A percentile compares a stretch with the other conserved stretches of the same genome.
These are phyloP conservation scores for Isabelozyma gotoi DNA, from an alignment of 805 yeast species.

Conservation along the genomic window DNA sequence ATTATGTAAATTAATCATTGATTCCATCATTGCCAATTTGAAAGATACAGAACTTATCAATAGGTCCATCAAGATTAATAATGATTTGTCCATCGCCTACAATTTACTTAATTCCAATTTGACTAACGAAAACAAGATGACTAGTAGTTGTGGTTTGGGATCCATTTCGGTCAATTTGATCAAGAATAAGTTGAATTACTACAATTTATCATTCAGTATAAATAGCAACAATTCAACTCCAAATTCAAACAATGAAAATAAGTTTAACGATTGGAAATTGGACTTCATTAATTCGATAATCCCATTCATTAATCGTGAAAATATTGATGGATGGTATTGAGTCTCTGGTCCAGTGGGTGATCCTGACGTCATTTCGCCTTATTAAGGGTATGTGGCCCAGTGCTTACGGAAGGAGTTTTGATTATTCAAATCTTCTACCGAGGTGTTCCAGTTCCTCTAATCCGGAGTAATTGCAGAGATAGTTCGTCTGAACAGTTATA, in stretches of 20 bases:
- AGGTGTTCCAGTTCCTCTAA: no score
- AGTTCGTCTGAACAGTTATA: no score
- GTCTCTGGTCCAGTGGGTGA: background rate
- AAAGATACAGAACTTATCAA: constrained; percentile 23
- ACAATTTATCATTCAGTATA: constrained; percentile 24
- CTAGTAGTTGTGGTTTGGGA: constrained; percentile 22
- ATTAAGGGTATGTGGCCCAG: background rate
- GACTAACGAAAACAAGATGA: constrained; percentile 4
- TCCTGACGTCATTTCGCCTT: no score
- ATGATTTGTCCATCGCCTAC: constrained; percentile 34
- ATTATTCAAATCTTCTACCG: no score
- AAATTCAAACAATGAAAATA: background rate
- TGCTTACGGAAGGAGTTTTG: no score
- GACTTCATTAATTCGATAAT: constrained; percentile 18
- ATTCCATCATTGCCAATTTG: constrained; percentile 15
- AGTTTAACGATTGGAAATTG: constrained; percentile 16
- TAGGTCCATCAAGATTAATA: constrained; percentile 33
- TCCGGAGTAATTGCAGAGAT: no score
- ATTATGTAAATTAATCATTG: constrained; percentile 34
- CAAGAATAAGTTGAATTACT: constrained; percentile 21
- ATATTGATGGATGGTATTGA: constrained; percentile 36
- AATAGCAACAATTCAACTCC: background rate
- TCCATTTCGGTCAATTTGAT: constrained; percentile 18
- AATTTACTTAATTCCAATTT: constrained; percentile 29
- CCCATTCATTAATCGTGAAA: constrained; percentile 30